Conservation (phyloP, 176 grass and related monocot species). For the Poa pratensis region DNA sequence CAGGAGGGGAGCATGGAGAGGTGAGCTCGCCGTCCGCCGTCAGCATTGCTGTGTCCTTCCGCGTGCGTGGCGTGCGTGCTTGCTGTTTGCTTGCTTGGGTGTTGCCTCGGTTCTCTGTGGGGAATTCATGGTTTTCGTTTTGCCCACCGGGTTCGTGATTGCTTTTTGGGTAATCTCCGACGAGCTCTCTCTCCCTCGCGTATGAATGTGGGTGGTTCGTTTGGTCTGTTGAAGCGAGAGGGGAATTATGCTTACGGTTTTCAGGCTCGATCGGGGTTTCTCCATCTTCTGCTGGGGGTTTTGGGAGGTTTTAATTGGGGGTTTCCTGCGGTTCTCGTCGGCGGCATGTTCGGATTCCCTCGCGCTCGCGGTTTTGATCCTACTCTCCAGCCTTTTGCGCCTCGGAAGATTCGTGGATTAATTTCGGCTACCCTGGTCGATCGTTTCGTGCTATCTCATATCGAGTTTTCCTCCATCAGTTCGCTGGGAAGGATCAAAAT, state of each 20-base stretch:
- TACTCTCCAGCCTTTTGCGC: neutral
- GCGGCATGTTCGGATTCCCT: no score
- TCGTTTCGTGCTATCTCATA: no score
- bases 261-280: neutral
- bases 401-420: neutral
- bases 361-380: neutral
- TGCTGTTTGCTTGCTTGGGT: neutral
- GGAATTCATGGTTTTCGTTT: neutral
- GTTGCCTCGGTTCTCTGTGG: neutral
- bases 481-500: neutral
- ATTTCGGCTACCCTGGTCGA: no score
- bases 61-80: no score
- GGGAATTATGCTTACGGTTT: neutral
- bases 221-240: neutral
- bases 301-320: neutral
- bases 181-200: no score
- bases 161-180: no score
- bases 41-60: neutral
- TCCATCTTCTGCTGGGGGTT: neutral
- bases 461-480: neutral
- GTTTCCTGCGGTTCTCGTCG: no score
- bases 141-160: neutral
- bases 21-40: conserved; percentile 17
- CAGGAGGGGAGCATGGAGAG: conserved; percentile 31
- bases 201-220: neutral